Evolutionary conservation across 805 yeast genomes (phyloP).

Genomic region (Pichia insulana): DNA sequence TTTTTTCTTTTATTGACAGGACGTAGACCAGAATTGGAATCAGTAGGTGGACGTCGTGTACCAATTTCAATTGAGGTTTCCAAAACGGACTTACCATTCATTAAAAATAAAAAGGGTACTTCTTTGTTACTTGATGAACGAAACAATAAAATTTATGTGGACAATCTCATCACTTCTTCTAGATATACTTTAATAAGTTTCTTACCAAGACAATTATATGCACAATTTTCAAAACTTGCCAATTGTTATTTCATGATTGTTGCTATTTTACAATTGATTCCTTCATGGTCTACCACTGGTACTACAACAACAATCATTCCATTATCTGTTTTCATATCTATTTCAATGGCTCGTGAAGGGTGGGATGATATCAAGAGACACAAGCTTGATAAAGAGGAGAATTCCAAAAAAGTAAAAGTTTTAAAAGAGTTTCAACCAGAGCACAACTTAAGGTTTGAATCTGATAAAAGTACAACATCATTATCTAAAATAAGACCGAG

Average conservation of each 20-base stretch:
- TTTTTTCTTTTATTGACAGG: constrained; percentile 31
- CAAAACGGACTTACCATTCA: constrained; percentile 21
- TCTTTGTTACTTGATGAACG: constrained; percentile 60
- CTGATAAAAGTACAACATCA: constrained; percentile 23
- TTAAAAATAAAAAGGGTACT: constrained; percentile 23
- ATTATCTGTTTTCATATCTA: constrained; percentile 71
- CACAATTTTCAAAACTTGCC: constrained; percentile 90
- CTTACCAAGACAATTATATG: constrained; percentile 78
- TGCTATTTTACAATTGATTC: constrained; percentile 90
- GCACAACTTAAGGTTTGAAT: constrained; percentile 5
- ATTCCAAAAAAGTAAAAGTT: constrained; percentile 43
- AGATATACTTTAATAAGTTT: constrained; percentile 75
- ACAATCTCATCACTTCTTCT: constrained; percentile 76
- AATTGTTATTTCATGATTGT: constrained; percentile 84
- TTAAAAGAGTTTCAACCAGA: constrained; percentile 18
- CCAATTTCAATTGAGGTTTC: constrained; percentile 48
- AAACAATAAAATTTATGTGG: constrained; percentile 46
- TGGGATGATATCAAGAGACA: constrained; percentile 89
- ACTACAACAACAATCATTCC: constrained; percentile 91
- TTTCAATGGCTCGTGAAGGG: constrained; percentile 88
- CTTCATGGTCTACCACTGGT: constrained; percentile 97
- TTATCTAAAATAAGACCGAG: constrained; percentile 21
- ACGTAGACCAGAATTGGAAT: constrained; percentile 37
- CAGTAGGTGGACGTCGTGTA: constrained; percentile 66
- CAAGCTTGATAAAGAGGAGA: constrained; percentile 76